Evolutionary conservation across 768 basidiomycete species (phyloP).

Genomic region (Thelephora ganbajun): DNA sequence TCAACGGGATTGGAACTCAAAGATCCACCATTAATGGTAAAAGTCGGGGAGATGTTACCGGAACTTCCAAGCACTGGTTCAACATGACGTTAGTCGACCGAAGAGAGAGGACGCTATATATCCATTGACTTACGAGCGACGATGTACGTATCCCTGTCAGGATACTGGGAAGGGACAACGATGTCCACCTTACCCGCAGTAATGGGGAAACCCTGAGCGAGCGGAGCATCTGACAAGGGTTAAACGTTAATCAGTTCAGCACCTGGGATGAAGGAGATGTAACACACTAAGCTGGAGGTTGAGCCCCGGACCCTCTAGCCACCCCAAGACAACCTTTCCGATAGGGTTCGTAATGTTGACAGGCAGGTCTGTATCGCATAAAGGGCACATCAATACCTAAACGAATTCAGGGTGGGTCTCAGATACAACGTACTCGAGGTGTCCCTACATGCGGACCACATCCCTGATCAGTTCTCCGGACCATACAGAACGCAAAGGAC

Average conservation of each 20-base stretch:
- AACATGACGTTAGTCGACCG: not conserved
- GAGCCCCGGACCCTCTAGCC: conserved; percentile 15
- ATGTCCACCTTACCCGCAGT: conserved; percentile 23
- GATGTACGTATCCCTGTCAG: conserved; percentile 26
- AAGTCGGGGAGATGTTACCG: conserved; percentile 19
- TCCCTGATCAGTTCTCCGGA: not conserved
- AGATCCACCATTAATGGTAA: conserved; percentile 13
- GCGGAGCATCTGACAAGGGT: conserved; percentile 23
- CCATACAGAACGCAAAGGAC: conserved; percentile 1
- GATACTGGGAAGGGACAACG: conserved; percentile 22
- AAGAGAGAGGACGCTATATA: not conserved
- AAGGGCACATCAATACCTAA: not conserved
- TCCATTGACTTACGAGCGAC: conserved; percentile 25
- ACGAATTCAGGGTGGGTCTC: not conserved
- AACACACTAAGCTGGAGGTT: conserved; percentile 34
- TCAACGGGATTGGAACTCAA: not conserved
- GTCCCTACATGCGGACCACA: not conserved
- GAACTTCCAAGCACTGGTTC: conserved; percentile 33
- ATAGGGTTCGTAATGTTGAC: not conserved
- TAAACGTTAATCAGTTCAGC: not conserved
- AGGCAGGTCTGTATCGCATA: not conserved
- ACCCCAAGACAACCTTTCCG: conserved; percentile 33
- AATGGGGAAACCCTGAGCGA: conserved; percentile 27
- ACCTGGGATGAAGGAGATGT: not conserved
- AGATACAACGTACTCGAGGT: not conserved